phyloP scores from a whole-genome alignment of 148 eudicot species.

The Rhododendron ovatum region DNA sequence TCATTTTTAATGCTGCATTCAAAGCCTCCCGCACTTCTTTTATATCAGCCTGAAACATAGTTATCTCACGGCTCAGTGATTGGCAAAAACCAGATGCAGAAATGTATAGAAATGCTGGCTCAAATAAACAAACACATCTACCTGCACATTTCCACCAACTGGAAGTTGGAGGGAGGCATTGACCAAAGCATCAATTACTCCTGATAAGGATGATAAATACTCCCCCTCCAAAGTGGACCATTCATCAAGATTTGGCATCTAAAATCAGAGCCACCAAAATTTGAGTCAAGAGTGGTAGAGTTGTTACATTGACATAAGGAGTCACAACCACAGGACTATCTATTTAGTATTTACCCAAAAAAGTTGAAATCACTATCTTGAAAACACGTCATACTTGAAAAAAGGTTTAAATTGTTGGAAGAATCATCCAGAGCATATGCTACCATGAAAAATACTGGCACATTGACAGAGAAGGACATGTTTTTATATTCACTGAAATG shows the following conservation, averaged over 20 bases:
- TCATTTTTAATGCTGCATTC: constrained; percentile 46
- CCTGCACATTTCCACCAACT: constrained; percentile 55
- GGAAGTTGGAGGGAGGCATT: constrained; percentile 67
- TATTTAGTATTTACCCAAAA: neutral
- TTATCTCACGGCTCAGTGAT: constrained; percentile 11
- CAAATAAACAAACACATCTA: constrained; percentile 13
- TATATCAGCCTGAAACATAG: constrained; percentile 38
- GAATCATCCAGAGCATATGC: neutral
- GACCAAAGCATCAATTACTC: constrained; percentile 40
- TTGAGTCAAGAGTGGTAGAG: neutral
- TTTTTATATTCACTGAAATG: neutral
- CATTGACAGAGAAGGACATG: neutral
- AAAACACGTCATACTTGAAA: neutral
- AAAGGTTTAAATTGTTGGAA: neutral
- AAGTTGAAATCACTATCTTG: neutral
- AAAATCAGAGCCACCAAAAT: constrained; percentile 5
- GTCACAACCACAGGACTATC: neutral
- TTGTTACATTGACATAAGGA: neutral
- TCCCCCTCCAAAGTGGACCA: constrained; percentile 70
- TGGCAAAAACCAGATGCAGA: neutral
- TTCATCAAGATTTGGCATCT: constrained; percentile 67
- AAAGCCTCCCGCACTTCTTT: constrained; percentile 54
- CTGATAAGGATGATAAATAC: constrained; percentile 50
- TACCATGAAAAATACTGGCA: neutral
- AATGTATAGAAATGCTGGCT: neutral